Percentiles rank a stretch among this genome's conserved stretches.
These are phyloP conservation scores for Ascosphaera acerosa DNA, from an alignment of 2,329 filamentous ascomycete genomes.

Conservation along the genomic window DNA sequence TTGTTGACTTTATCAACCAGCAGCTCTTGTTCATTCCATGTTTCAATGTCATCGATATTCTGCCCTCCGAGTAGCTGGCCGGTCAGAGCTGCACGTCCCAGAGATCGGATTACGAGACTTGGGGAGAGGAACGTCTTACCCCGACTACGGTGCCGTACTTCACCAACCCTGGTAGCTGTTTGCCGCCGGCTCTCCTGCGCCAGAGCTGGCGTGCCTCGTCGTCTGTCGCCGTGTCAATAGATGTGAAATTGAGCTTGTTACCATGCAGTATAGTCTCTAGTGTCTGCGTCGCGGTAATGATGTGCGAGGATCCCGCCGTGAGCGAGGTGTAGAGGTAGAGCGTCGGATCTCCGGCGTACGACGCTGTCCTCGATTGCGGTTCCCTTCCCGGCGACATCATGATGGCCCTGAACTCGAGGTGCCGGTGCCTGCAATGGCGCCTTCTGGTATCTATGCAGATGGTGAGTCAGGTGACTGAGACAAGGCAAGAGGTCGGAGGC, in stretches of 20 bases:
- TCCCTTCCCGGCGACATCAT: too few relatives aligned
- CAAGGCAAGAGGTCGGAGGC: too few relatives aligned
- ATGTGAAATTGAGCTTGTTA: constrained; percentile 83
- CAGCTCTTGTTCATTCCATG: constrained; percentile 98
- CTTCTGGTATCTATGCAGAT: too few relatives aligned
- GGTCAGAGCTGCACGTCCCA: background rate
- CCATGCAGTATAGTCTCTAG: constrained; percentile 90
- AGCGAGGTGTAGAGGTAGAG: constrained; percentile 93
- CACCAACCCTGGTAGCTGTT: constrained; percentile 71
- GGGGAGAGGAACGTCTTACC: constrained; percentile 28
- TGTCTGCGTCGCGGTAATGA: constrained; percentile 83
- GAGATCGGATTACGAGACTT: background rate
- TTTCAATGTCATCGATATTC: constrained; percentile 86
- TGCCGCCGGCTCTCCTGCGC: constrained; percentile 59
- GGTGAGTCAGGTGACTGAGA: too few relatives aligned
- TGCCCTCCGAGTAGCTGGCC: constrained; percentile 15
- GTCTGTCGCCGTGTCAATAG: constrained; percentile 74
- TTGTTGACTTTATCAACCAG: constrained; percentile 54
- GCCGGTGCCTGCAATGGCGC: too few relatives aligned
- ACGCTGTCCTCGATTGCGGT: too few relatives aligned
- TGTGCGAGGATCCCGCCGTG: constrained; percentile 84
- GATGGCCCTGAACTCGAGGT: too few relatives aligned
- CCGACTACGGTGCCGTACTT: constrained; percentile 69
- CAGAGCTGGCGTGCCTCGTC: constrained; percentile 72
- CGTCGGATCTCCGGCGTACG: constrained; percentile 31